phyloP scores from a whole-genome alignment of 106 monocot species.

The Dendrobium huoshanense region DNA sequence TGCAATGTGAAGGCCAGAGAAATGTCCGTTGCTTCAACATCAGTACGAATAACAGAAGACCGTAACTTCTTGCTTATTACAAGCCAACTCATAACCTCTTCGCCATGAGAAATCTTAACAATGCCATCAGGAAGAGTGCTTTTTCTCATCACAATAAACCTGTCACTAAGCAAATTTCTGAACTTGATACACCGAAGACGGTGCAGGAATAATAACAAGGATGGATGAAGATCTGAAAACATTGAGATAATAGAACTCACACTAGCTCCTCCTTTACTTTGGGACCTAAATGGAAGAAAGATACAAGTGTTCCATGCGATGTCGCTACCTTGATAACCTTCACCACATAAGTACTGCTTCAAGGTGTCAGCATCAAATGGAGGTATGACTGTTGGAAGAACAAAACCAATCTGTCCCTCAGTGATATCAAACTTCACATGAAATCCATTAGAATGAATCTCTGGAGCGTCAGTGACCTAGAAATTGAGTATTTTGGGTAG shows the following conservation, averaged over 20 bases:
- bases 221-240: constrained; percentile 97
- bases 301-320: constrained; percentile 86
- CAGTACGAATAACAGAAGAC: constrained; percentile 38
- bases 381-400: constrained; percentile 75
- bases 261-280: constrained; percentile 32
- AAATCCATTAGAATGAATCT: constrained; percentile 94
- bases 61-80: constrained; percentile 63
- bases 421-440: constrained; percentile 94
- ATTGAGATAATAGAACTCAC: constrained; percentile 60
- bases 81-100: constrained; percentile 83
- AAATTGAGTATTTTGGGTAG: not conserved
- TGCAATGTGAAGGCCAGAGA: constrained; percentile 84
- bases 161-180: constrained; percentile 58
- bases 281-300: constrained; percentile 75
- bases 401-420: constrained; percentile 96
- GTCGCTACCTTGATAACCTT: constrained; percentile 15
- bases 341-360: constrained; percentile 36
- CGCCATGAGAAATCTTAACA: constrained; percentile 74
- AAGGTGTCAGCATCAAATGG: constrained; percentile 44
- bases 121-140: constrained; percentile 68
- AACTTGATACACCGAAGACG: constrained; percentile 79
- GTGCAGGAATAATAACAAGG: constrained; percentile 81
- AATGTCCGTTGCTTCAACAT: constrained; percentile 85
- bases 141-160: constrained; percentile 61
- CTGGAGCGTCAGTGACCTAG: constrained; percentile 95